These are phyloP conservation scores for Spergularia marina DNA, from an alignment of 148 eudicot genomes.

Conservation along the genomic window DNA sequence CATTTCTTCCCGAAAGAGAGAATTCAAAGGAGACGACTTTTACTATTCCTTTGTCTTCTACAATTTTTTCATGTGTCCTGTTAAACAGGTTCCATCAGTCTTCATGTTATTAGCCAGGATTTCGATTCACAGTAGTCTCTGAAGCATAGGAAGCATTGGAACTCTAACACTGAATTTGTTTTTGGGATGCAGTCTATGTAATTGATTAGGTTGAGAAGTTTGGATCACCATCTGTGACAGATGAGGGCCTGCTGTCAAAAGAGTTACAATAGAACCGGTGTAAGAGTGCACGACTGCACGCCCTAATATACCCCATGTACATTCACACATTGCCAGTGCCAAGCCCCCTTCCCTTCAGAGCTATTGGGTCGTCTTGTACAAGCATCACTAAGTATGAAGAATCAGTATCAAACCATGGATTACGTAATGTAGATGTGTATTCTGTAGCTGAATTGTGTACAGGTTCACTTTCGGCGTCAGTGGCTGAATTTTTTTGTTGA, in stretches of 20 bases:
- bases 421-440: background rate
- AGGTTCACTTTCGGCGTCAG: background rate
- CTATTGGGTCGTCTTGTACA: slow-evolving; percentile 55
- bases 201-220: slow-evolving; percentile 50
- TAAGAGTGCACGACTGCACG: slow-evolving; percentile 57
- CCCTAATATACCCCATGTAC: slow-evolving; percentile 84
- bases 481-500: background rate
- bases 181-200: slow-evolving; percentile 75
- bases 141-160: slow-evolving; percentile 98
- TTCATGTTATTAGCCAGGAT: slow-evolving; percentile 93
- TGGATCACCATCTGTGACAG: slow-evolving; percentile 46
- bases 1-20: background rate
- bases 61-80: background rate
- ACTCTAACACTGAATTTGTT: slow-evolving; percentile 75
- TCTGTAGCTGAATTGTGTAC: background rate
- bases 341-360: slow-evolving; percentile 50
- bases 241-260: slow-evolving; percentile 49
- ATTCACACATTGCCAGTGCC: slow-evolving; percentile 61
- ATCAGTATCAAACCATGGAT: background rate
- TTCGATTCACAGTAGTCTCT: slow-evolving; percentile 60
- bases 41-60: too few relatives aligned
- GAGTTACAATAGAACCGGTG: slow-evolving; percentile 87
- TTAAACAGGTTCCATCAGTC: slow-evolving; percentile 77
- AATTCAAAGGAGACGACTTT: background rate
- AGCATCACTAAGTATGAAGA: slow-evolving; percentile 23